phyloP scores from a whole-genome alignment of 176 grass and related monocot species.

The Pharus latifolius region DNA sequence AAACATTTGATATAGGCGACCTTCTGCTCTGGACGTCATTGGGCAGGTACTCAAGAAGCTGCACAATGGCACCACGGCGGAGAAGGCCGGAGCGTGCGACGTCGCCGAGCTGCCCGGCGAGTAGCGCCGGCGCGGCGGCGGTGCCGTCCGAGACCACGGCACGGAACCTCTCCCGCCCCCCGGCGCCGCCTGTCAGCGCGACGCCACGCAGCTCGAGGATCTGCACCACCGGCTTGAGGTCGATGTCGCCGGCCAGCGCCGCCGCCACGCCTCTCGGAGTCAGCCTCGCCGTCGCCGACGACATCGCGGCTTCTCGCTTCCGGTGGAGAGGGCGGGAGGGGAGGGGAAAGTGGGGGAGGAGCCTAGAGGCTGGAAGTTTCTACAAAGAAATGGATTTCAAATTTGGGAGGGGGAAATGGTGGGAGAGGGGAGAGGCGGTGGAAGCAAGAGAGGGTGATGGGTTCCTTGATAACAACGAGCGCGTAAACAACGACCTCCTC shows the following conservation, averaged over 20 bases:
- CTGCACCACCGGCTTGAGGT: conserved; percentile 65
- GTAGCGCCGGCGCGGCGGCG: conserved; percentile 20
- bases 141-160: conserved; percentile 58
- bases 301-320: not conserved
- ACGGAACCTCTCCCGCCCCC: conserved; percentile 41
- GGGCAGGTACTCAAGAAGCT: conserved; percentile 63
- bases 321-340: not conserved
- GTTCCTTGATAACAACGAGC: too few species aligned
- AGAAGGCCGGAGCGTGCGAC: conserved; percentile 36
- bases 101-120: conserved; percentile 55
- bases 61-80: conserved; percentile 50
- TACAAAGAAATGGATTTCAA: too few species aligned
- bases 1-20: conserved; percentile 9
- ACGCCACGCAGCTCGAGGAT: conserved; percentile 47
- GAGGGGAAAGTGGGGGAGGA: too few species aligned
- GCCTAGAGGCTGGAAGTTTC: too few species aligned
- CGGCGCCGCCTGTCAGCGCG: conserved; percentile 13
- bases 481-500: too few species aligned
- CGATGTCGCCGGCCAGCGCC: conserved; percentile 36
- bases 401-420: too few species aligned
- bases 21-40: conserved; percentile 34
- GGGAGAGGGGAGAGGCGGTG: too few species aligned
- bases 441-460: too few species aligned
- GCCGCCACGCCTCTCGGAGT: conserved; percentile 49
- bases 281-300: conserved; percentile 33